Base-by-base conservation (phyloP, 768 basidiomycete species). In the Termitomyces sp. region DNA sequence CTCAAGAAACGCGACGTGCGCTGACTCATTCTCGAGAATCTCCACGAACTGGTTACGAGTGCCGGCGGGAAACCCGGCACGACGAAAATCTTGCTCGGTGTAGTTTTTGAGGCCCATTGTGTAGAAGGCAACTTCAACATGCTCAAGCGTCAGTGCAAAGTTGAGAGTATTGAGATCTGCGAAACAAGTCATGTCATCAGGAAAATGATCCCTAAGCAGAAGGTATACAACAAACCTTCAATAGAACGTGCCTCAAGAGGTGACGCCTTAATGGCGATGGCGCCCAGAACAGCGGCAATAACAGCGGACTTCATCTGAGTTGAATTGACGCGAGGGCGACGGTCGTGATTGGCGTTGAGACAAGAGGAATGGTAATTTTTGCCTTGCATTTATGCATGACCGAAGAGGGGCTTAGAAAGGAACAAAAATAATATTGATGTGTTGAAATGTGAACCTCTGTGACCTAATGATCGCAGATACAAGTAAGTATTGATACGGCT, bases 81-180 rank as follows among this genome's bases (percentile, higher is more conserved):
- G 35, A 30, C n/a, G 25, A 32, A 61, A 61, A 23, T 51, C 57
- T 39, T 30, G 12, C 9, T 58, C 54, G 27, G 51, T 51, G 37
- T 48, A 61, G 11, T 57, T 57, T 1, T 28, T n/a, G 28, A 61
- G 57, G 14, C 56, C 56, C 37, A 45, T 43, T 16, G 49, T 52
- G 41, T 61, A 56, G 32, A 55, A 61, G 17, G 60, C 60, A n/a
- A 52, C 54, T 40, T 61, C 57, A 4, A 61, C 44, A 50, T 61
- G 57, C 34, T 61, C 57, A 11, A 61, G 60, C 3, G 57, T 58
- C 12, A 61, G 56, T 3, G 60, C 60, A 23, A 61, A 55, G 27
- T 61, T 61, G 35, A 61, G 48, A 23, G 54, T 61, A n/a, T 51
- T n/a, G 25, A 43, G 11, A 28, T 61, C 60, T 61, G 17, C 11